Conservation (phyloP, 2,329 filamentous ascomycete species). For the Fonsecaea erecta region DNA sequence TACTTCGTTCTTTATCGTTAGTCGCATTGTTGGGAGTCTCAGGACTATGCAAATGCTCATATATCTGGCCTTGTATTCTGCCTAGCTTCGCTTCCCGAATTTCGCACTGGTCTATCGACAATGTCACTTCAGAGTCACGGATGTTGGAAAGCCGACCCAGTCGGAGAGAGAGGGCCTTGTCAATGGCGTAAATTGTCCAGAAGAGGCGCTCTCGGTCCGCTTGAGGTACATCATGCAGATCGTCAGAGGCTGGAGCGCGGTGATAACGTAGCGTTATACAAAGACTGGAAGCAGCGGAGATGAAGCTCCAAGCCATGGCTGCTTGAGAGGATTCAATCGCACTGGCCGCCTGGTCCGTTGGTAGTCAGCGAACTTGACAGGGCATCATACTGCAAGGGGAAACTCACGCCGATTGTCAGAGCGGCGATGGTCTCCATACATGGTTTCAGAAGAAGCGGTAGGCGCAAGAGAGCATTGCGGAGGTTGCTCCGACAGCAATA, state of each 20-base stretch:
- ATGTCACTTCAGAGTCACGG: constrained; percentile 42
- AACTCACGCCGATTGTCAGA: constrained; percentile 43
- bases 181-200: constrained; percentile 45
- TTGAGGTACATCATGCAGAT: constrained; percentile 5
- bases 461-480: constrained; percentile 34
- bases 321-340: constrained; percentile 43
- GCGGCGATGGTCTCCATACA: constrained; percentile 44
- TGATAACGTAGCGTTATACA: constrained; percentile 46
- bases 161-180: constrained; percentile 46
- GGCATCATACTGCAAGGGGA: too few species aligned
- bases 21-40: neutral
- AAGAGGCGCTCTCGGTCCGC: constrained; percentile 40
- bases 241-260: constrained; percentile 20
- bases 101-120: constrained; percentile 30
- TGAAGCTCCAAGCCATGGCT: constrained; percentile 44
- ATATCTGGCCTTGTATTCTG: constrained; percentile 42
- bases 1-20: constrained; percentile 31
- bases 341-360: neutral
- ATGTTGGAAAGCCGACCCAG: constrained; percentile 45
- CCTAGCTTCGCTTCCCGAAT: constrained; percentile 33
- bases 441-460: constrained; percentile 43
- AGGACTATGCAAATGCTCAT: constrained; percentile 32
- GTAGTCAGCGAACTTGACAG: too few species aligned
- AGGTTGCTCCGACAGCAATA: constrained; percentile 41
- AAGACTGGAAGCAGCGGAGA: constrained; percentile 44